Evolutionary conservation across 495 filamentous ascomycete genomes (phyloP), one percentile per base, ranked within the genome.

Genomic region (Lepraria neglecta): DNA sequence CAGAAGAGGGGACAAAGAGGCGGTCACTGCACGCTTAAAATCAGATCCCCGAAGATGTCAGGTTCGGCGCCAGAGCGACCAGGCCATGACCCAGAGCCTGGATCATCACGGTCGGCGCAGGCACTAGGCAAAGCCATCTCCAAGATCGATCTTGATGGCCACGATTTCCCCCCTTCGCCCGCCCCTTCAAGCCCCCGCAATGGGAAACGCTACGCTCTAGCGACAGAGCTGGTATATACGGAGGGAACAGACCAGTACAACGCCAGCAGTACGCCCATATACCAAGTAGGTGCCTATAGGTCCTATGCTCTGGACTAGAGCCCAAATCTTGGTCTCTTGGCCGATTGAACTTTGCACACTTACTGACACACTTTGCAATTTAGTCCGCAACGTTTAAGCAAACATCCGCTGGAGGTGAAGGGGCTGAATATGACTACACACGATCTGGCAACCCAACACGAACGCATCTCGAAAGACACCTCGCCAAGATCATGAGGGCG

Each of bases 401-500:
- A 77, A 83, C 83, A 57, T 91, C 91, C 58, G 82, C 80, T 24
- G 24, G 24, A 63, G 84, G 82, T 59, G 89, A 88, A 51, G 87
- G 84, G 47, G 78, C 77, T 58, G 92, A 97, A 73, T 98, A 97
- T 77, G 94, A 98, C 79, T 98, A 98, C 80, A 96, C 94, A 43
- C 87, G 94, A 28, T 96, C 91, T 40, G 94, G 94, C 33, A 98
- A 98, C 70, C 94, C 94, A 19, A 98, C 94, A 52, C 84, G 94
- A 52, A 96, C 92, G 27, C 95, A 97, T 69, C 83, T 98, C 61
- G 94, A 98, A 76, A 86, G 94, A 61, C 94, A 98, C 73, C 80
- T 98, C 61, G 95, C 94, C 63, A 97, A 97, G 82, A 95, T 98
- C 74, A 98, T 97, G 95, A 87, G 86, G 63, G 94, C 95, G 15